Evolutionary conservation across 331 rosid species (phyloP).

Genomic region (Cucumis variabilis): DNA sequence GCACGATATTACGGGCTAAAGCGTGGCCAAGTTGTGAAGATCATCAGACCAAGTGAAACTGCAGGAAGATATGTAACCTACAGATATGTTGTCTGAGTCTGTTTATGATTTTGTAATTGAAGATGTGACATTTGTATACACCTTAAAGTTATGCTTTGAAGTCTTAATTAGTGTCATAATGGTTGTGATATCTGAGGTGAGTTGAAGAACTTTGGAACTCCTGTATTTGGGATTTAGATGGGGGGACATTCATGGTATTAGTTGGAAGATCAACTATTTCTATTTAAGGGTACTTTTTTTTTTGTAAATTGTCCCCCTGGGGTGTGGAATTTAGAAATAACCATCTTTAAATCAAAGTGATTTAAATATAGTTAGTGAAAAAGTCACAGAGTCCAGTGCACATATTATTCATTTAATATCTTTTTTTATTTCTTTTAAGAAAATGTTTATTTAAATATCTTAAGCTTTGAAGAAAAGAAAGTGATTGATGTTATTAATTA

Average conservation of each 20-base stretch:
- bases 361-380: background rate
- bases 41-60: slow-evolving; percentile 83
- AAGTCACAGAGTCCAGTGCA: too few species aligned
- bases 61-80: slow-evolving; percentile 83
- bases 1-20: slow-evolving; percentile 83
- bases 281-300: background rate
- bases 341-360: background rate
- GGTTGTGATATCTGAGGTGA: background rate
- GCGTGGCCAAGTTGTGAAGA: slow-evolving; percentile 91
- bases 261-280: background rate
- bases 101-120: background rate
- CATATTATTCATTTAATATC: too few species aligned
- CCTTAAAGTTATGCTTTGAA: background rate
- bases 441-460: too few species aligned
- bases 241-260: too few species aligned
- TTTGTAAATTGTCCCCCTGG: background rate
- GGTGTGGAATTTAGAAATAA: background rate
- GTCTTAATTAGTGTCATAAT: background rate
- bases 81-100: slow-evolving; percentile 58
- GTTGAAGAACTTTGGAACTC: background rate
- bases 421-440: too few species aligned
- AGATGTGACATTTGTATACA: background rate
- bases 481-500: too few species aligned
- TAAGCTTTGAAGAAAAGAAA: too few species aligned
- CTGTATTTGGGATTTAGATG: too few species aligned